Base-by-base conservation (phyloP, 345 rosid species). In the Populus deltoides region DNA sequence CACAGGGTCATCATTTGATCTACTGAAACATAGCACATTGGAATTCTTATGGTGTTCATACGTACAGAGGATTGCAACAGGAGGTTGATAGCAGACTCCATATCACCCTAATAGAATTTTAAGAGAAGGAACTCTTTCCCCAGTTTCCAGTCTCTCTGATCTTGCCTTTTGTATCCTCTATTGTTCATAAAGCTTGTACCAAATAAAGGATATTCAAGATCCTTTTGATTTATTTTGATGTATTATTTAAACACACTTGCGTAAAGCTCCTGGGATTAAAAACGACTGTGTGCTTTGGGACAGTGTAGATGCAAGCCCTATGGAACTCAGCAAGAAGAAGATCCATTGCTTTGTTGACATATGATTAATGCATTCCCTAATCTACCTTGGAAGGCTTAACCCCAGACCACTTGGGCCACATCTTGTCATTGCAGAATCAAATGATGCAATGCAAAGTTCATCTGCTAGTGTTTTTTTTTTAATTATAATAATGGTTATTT, bases 251-350 rank as follows among this genome's bases (percentile, higher is more conserved):
- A 66, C n/a, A 29, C n/a, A 16, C 15, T 65, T 16, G 39, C 31
- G 33, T 22, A 33, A 13, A 27, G n/a, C 68, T 29, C 22, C 7
- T 10, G 38, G 36, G 38, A 65, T 45, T 38, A 63, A 72, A 62
- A 51, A 68, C 51, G 15, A 76, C 68, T 69, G 92, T 94, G 93
- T 94, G 93, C 86, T 92, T 96, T 49, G 99, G 99, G 75, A 96
- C 90, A 15, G 97, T 91, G 84, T 91, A 96, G 78, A 90, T 90
- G 81, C 98, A 96, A 66, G 91, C 97, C 84, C 79, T 87, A 85
- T 96, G 95, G 67, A 96, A 85, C 81, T 92, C 97, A 38, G 98
- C 95, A 74, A 96, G 94, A 83, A 93, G 81, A 82, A 93, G 80
- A 86, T 96, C 97, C 93, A 91, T 90, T 66, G 83, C 85, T 39